Conservation (phyloP, 106 monocot species). For the Acanthochlamys bracteata region DNA sequence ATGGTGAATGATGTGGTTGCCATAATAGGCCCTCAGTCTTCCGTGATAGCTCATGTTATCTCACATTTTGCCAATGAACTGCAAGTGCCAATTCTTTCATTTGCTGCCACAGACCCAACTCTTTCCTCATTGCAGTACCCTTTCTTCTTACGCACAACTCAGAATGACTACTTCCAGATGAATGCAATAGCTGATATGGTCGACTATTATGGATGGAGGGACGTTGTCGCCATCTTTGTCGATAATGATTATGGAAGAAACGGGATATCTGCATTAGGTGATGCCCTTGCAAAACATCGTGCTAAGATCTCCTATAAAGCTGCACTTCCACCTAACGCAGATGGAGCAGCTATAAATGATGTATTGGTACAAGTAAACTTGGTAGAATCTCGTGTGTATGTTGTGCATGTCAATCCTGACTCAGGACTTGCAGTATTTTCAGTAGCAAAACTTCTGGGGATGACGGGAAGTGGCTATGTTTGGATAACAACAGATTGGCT, state of each 20-base stretch:
- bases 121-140: slow-evolving; percentile 29
- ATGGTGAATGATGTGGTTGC: slow-evolving; percentile 36
- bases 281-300: slow-evolving; percentile 19
- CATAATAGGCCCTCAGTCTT: slow-evolving; percentile 39
- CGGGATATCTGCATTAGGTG: slow-evolving; percentile 18
- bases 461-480: slow-evolving; percentile 38
- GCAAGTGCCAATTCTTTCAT: slow-evolving; percentile 34
- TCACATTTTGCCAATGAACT: slow-evolving; percentile 33
- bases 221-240: slow-evolving; percentile 27
- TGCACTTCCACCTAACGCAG: slow-evolving; percentile 20
- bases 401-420: slow-evolving; percentile 46
- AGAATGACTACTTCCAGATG: slow-evolving; percentile 39
- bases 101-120: slow-evolving; percentile 40
- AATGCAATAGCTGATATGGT: slow-evolving; percentile 32
- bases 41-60: slow-evolving; percentile 30
- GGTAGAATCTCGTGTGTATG: slow-evolving; percentile 33
- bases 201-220: slow-evolving; percentile 28
- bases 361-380: slow-evolving; percentile 22
- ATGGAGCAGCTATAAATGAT: slow-evolving; percentile 1
- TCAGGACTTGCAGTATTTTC: slow-evolving; percentile 31
- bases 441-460: slow-evolving; percentile 22
- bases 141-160: slow-evolving; percentile 25
- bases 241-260: slow-evolving; percentile 41
- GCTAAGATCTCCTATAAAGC: slow-evolving; percentile 37
- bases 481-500: slow-evolving; percentile 54